phyloP scores from a whole-genome alignment of 345 rosid species.

The Eucalyptus regnans region DNA sequence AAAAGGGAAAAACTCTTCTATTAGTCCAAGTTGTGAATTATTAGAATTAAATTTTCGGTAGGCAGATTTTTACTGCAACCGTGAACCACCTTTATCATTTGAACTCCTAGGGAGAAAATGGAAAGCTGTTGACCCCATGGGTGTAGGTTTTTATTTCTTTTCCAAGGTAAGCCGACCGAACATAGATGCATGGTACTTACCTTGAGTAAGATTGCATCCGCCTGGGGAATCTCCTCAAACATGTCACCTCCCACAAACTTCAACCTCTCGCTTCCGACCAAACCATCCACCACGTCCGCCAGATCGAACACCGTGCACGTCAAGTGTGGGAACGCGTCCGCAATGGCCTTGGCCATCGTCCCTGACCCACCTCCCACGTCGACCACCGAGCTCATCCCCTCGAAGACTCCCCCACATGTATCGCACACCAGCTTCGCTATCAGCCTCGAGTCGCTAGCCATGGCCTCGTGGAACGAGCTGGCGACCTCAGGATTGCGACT shows the following conservation, averaged over 20 bases:
- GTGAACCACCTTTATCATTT: background rate
- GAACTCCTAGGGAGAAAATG: background rate
- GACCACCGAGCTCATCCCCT: conserved; percentile 11
- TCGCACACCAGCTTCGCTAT: background rate
- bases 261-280: conserved; percentile 5
- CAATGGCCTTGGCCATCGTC: background rate
- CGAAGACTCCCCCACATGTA: background rate
- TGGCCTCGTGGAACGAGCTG: background rate
- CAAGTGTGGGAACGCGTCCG: conserved; percentile 1
- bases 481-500: background rate
- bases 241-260: conserved; percentile 20
- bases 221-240: conserved; percentile 17
- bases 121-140: background rate
- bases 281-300: conserved; percentile 3
- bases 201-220: conserved; percentile 12
- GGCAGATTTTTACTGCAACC: background rate
- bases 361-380: conserved; percentile 30
- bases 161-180: background rate
- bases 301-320: conserved; percentile 11
- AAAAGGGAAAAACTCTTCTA: background rate
- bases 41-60: background rate
- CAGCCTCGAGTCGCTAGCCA: conserved; percentile 19
- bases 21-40: background rate
- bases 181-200: background rate
- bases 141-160: background rate